Evolutionary conservation across 306 rosid genomes (phyloP), one percentile per base, ranked within the genome.

Genomic region (Medicago ruthenica): DNA sequence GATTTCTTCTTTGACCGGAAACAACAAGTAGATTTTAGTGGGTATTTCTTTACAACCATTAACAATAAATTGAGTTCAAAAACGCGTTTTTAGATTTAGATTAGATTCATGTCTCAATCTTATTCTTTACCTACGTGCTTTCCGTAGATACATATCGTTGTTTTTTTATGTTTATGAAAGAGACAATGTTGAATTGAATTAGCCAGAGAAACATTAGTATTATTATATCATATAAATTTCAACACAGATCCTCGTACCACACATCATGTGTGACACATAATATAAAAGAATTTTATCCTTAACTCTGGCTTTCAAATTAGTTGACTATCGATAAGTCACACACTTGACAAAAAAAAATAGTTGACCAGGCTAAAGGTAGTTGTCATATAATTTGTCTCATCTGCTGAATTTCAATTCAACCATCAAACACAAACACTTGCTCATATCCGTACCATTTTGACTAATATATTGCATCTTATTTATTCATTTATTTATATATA

Each of bases 381-480:
- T 4, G 48, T 39, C 70, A 65, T 18, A 65, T 18, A 37, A 18
- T 65, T 39, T 65, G 31, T 65, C 50, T 6, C 48, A 37, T 41
- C 34, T 18, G 10, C n/a, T 2, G 7, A 20, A 67, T 41, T 24
- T 27, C 41, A 60, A 37, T 21, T 67, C 71, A 42, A 12, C 37
- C 37, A 67, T 20, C 22, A 45, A 13, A 45, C n/a, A 13, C 1
- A 17, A 6, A 67, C 55, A 67, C 72, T 37, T 67, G 20, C 55
- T 67, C 18, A 14, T 7, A 12, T 67, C 40, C 72, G 55, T 42
- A 67, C 71, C 37, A 41, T 42, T 67, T 42, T 62, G 55, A 67
- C 71, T 11, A 41, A 67, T 3, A 67, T 3, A 42, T 67, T 6
- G 37, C 18, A 42, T 21, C 16, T 42, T 21, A 15, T 42, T 16